Conservation (phyloP, 495 filamentous ascomycete genomes). For the Talaromyces thailandensis region DNA sequence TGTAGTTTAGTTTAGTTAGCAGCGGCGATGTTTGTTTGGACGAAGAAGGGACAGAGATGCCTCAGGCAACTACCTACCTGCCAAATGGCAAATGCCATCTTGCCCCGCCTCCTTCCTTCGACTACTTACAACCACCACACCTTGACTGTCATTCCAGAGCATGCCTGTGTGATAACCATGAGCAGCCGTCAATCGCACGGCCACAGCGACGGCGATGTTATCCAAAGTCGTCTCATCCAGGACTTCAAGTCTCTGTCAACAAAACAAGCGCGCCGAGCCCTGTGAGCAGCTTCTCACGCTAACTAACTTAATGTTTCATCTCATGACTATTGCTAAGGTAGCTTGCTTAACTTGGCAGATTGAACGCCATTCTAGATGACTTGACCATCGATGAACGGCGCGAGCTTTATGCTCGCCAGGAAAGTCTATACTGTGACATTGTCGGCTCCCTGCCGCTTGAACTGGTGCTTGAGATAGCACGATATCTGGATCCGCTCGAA, state of each 20-base stretch:
- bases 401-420: slow-evolving; percentile 16
- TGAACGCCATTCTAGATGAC: slow-evolving; percentile 18
- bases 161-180: neutral
- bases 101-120: neutral
- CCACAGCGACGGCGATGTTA: neutral
- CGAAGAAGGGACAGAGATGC: too few relatives aligned
- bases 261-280: slow-evolving; percentile 8
- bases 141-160: neutral
- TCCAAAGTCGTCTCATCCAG: neutral
- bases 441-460: slow-evolving; percentile 24
- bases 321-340: neutral
- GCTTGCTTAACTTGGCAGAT: slow-evolving; percentile 17
- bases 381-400: slow-evolving; percentile 25
- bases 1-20: too few relatives aligned
- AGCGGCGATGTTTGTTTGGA: too few relatives aligned
- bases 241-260: slow-evolving; percentile 8
- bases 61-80: neutral
- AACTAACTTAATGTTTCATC: too few relatives aligned
- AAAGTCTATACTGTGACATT: slow-evolving; percentile 24
- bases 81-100: too few relatives aligned
- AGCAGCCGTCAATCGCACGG: neutral
- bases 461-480: slow-evolving; percentile 16
- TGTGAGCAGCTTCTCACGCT: slow-evolving; percentile 3
- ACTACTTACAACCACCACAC: neutral
- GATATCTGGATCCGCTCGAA: slow-evolving; percentile 17